A percentile compares a stretch with the other conserved stretches of the same genome.
Conservation (phyloP, 2,329 filamentous ascomycete genomes). For the Stromatinia cepivora region DNA sequence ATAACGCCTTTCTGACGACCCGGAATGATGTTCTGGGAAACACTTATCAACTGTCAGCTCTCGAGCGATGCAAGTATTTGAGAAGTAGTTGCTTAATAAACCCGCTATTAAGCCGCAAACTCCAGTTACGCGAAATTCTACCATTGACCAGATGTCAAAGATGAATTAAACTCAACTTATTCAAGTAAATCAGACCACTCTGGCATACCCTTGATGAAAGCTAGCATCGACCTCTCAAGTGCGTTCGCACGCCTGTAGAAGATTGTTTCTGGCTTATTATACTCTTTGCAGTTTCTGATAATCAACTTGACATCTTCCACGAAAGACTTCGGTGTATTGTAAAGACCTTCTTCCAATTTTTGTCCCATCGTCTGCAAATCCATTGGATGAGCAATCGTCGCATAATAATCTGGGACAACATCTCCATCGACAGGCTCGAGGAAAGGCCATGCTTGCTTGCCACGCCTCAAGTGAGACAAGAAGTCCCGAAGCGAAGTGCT, state of each 20-base stretch:
- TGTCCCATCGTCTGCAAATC: conserved; percentile 1
- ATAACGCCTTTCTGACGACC: not conserved
- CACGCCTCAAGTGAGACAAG: not conserved
- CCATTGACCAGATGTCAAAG: not conserved
- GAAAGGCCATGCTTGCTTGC: not conserved
- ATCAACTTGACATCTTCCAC: conserved; percentile 13
- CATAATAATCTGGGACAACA: not conserved
- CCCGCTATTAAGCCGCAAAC: not conserved
- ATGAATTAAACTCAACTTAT: too few species aligned
- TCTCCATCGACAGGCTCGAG: not conserved
- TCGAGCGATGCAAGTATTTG: not conserved
- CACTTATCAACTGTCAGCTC: too few species aligned
- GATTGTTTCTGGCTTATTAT: not conserved
- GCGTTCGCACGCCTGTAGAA: not conserved
- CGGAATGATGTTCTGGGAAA: not conserved
- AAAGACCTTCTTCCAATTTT: not conserved
- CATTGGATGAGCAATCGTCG: not conserved
- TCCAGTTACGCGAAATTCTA: not conserved
- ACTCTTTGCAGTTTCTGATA: conserved; percentile 9
- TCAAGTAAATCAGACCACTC: not conserved
- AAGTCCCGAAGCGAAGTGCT: not conserved
- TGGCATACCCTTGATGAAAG: not conserved
- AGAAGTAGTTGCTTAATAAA: not conserved
- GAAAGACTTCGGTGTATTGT: conserved; percentile 5
- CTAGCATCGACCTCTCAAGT: not conserved